Conservation (phyloP, 1,284 basidiomycete genomes). For the Neotropicomus parvogracilis region DNA sequence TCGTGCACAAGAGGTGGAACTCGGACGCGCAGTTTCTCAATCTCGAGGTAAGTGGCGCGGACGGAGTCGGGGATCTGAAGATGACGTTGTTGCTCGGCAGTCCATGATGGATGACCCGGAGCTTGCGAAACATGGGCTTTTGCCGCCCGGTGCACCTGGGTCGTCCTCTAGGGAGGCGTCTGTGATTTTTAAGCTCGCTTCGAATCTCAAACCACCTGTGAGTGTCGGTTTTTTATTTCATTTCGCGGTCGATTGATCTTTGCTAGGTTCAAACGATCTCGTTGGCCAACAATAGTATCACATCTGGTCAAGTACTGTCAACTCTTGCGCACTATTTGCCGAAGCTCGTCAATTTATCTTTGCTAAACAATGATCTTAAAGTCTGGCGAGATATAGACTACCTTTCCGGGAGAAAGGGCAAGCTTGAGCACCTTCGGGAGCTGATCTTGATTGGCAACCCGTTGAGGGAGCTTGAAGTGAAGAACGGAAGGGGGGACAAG, state of each 20-base stretch:
- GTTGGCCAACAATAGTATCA: constrained; percentile 58
- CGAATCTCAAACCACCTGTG: constrained; percentile 73
- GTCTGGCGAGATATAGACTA: constrained; percentile 65
- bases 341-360: constrained; percentile 73
- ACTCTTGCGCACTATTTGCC: constrained; percentile 67
- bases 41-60: constrained; percentile 58
- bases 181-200: constrained; percentile 83
- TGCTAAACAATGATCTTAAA: constrained; percentile 71
- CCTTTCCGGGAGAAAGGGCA: constrained; percentile 57
- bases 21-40: constrained; percentile 69
- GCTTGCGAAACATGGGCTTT: constrained; percentile 62
- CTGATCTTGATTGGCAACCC: constrained; percentile 81
- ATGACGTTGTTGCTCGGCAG: constrained; percentile 32
- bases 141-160: constrained; percentile 62
- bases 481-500: constrained; percentile 50
- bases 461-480: constrained; percentile 60
- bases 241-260: constrained; percentile 4
- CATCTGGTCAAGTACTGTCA: constrained; percentile 46
- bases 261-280: constrained; percentile 73
- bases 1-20: constrained; percentile 70
- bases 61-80: constrained; percentile 30
- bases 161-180: constrained; percentile 63
- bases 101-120: constrained; percentile 68
- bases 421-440: constrained; percentile 65
- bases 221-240: constrained; percentile 15